phyloP scores from a whole-genome alignment of 2,329 filamentous ascomycete species.

The Fonsecaea pugnacius region DNA sequence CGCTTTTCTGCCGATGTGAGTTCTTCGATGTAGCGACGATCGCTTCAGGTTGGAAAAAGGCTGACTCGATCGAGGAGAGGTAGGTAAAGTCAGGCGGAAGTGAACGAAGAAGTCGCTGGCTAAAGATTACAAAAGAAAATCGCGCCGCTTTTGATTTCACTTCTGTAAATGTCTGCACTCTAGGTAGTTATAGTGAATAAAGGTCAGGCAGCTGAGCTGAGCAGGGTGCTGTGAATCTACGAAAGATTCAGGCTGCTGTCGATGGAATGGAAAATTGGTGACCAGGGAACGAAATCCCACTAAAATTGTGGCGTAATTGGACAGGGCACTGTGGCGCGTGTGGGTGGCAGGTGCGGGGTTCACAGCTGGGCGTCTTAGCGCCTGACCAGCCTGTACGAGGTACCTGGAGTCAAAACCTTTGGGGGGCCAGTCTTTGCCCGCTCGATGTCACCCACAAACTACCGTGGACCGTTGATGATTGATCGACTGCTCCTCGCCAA shows the following conservation, averaged over 20 bases:
- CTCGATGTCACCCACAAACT: constrained; percentile 3
- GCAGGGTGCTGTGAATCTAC: not conserved
- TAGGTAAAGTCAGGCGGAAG: constrained; percentile 8
- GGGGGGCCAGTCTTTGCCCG: constrained; percentile 4
- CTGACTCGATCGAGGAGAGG: not conserved
- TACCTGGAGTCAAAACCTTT: not conserved
- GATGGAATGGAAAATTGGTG: constrained; percentile 3
- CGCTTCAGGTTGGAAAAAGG: not conserved
- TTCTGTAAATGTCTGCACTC: not conserved
- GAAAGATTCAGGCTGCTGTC: constrained; percentile 1
- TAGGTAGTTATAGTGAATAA: not conserved
- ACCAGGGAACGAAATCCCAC: not conserved
- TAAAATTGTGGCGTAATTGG: not conserved
- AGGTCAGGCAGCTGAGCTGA: not conserved
- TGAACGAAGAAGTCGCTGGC: constrained; percentile 18
- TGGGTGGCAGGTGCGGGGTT: constrained; percentile 5
- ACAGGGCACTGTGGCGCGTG: not conserved
- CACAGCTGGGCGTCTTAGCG: not conserved
- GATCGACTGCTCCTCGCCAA: constrained; percentile 17
- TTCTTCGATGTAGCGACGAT: not conserved
- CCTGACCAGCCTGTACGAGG: not conserved
- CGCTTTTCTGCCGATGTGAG: not conserved
- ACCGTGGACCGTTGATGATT: constrained; percentile 12
- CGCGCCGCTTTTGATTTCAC: not conserved
- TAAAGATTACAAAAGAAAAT: constrained; percentile 11